Base-by-base conservation (phyloP, 495 filamentous ascomycete genomes). In the Tuber calosporum region DNA sequence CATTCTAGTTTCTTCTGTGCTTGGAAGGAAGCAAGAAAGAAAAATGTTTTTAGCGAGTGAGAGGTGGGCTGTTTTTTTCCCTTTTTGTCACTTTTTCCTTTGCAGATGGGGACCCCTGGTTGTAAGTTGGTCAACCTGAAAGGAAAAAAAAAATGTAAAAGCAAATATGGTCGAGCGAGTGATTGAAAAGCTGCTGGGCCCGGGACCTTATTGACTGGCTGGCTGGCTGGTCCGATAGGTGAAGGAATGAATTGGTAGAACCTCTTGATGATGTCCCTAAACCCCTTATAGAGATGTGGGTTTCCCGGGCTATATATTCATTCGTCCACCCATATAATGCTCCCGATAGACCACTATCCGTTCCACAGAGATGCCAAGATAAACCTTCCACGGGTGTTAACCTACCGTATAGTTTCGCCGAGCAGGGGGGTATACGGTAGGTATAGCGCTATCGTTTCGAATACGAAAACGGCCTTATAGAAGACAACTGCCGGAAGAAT, bases 1-100 rank as follows among this genome's bases (percentile, higher is more conserved):
- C 74, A 73, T 75, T 68, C 39, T 72, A n/a, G 22, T 40, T n/a
- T 15, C 48, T 13, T 34, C 53, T 62, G 17, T 30, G 11, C 26
- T 62, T 62, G 48, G 48, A 26, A 58, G 6, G 37, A 38, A 38
- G 37, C 37, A 38, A 40, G 39, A 40, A 40, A 34, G 53, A 26
- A 58, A 26, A n/a, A 30, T 34, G 26, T 62, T 30, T 34, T 34
- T 17, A 4, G 53, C 4, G 53, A 34, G 53, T 19, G 53, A 34
- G 26, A 13, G 13, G 11, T 62, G 13, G 53, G 26, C 34, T n/a
- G 53, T 62, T 34, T 17, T n/a, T 48, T n/a, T 2, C 3, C 15
- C 13, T 11, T 11, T 41, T 5, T 19, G n/a, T 19, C 19, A 19
- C 19, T 5, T 5, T 20, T n/a, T 13, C 4, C n/a, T 26, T 58